A percentile compares a stretch with the other conserved stretches of the same genome.
Conservation (phyloP, 345 rosid genomes). For the Punica granatum region DNA sequence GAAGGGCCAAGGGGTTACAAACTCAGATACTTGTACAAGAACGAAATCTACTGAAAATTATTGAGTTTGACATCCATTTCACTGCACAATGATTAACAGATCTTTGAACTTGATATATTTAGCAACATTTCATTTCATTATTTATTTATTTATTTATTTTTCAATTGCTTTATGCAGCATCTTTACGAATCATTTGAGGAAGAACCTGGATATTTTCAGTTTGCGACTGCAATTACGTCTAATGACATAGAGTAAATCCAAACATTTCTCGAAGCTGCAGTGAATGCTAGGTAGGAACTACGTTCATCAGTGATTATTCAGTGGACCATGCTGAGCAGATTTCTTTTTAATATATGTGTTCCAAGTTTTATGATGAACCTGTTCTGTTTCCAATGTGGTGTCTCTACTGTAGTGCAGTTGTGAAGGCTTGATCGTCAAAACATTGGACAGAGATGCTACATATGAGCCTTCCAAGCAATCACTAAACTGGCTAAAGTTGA, state of each 20-base stretch:
- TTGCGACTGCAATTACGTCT: constrained; percentile 80
- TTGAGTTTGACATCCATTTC: background rate
- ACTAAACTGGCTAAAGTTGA: constrained; percentile 83
- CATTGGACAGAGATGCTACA: constrained; percentile 83
- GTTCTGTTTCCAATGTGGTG: background rate
- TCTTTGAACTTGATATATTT: background rate
- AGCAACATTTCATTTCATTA: too few species aligned
- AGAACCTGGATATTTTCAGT: constrained; percentile 77
- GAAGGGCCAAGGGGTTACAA: background rate
- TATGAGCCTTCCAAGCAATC: constrained; percentile 96
- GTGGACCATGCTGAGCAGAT: background rate
- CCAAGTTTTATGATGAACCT: background rate
- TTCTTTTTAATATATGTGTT: background rate
- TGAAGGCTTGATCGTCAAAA: constrained; percentile 95
- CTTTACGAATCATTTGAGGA: constrained; percentile 72
- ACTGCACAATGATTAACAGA: background rate
- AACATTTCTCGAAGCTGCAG: constrained; percentile 79
- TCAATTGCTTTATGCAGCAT: constrained; percentile 33
- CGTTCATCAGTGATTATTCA: background rate
- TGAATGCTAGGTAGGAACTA: constrained; percentile 57
- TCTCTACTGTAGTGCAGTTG: constrained; percentile 46
- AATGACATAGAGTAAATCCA: constrained; percentile 90
- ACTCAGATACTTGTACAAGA: background rate
- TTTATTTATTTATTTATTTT: background rate
- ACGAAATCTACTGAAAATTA: background rate